Evolutionary conservation across 2,329 filamentous ascomycete genomes (phyloP).

Genomic region (Penicillium sp.): DNA sequence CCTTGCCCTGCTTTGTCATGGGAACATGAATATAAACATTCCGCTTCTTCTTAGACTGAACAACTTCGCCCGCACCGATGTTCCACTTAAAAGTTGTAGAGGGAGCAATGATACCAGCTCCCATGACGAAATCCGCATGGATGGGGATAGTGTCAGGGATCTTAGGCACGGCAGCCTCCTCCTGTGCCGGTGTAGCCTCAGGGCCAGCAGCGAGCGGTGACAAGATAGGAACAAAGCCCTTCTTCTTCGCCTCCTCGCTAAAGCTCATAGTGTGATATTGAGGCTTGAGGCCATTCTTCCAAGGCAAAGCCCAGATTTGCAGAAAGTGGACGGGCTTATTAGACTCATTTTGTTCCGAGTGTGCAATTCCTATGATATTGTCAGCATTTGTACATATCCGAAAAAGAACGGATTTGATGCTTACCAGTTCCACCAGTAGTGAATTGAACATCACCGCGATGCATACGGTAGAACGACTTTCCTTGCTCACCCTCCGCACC

Average conservation of each 20-base stretch:
- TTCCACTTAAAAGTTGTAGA: conserved; percentile 68
- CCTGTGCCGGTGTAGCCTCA: conserved; percentile 61
- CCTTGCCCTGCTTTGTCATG: conserved; percentile 73
- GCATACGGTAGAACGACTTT: conserved; percentile 69
- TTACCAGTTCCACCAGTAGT: conserved; percentile 78
- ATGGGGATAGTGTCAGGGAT: conserved; percentile 73
- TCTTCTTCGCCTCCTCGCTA: conserved; percentile 68
- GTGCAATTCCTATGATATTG: conserved; percentile 59
- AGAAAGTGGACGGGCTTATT: conserved; percentile 73
- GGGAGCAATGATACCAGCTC: conserved; percentile 72
- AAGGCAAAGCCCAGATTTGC: conserved; percentile 85
- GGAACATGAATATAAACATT: conserved; percentile 81
- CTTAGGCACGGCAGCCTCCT: conserved; percentile 62
- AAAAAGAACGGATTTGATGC: conserved; percentile 3
- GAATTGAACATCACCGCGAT: conserved; percentile 82
- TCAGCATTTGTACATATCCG: conserved; percentile 5
- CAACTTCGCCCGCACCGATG: conserved; percentile 56
- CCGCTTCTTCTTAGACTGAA: conserved; percentile 47
- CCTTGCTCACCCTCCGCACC: conserved; percentile 59
- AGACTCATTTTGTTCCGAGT: conserved; percentile 81
- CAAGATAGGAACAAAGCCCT: conserved; percentile 71
- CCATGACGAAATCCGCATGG: conserved; percentile 82
- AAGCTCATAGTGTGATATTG: conserved; percentile 76
- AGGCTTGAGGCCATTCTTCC: conserved; percentile 69
- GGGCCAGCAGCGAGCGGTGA: conserved; percentile 69